Conservation (phyloP, 441 rosid genomes). For the Adansonia grandidieri region DNA sequence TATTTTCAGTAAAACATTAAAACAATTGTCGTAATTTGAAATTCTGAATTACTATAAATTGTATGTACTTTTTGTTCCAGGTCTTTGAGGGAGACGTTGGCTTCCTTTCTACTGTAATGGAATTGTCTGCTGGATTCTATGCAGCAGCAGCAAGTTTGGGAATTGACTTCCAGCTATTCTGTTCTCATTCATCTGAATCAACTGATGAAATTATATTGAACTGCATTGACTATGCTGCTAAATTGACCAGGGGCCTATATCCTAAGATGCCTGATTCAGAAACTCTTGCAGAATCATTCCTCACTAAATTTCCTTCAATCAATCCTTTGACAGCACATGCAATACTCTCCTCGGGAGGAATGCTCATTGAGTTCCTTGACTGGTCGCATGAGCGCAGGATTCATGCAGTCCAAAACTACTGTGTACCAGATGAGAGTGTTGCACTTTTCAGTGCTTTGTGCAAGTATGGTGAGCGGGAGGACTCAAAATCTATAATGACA, state of each 20-base stretch:
- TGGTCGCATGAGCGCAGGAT: slow-evolving; percentile 63
- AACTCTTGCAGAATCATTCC: slow-evolving; percentile 89
- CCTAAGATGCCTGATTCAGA: slow-evolving; percentile 88
- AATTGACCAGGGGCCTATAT: slow-evolving; percentile 46
- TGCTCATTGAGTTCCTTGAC: slow-evolving; percentile 71
- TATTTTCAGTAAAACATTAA: slow-evolving; percentile 7
- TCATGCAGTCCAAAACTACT: slow-evolving; percentile 53
- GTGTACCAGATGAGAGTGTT: slow-evolving; percentile 78
- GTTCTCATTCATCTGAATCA: slow-evolving; percentile 71
- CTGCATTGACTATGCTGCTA: slow-evolving; percentile 59
- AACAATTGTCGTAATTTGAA: slow-evolving; percentile 5
- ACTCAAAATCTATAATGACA: slow-evolving; percentile 89
- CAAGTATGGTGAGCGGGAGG: slow-evolving; percentile 87
- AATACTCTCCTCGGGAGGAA: slow-evolving; percentile 65
- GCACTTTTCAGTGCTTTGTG: slow-evolving; percentile 72
- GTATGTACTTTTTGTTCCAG: slow-evolving; percentile 39
- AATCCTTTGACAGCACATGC: slow-evolving; percentile 91
- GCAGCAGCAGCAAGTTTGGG: slow-evolving; percentile 97
- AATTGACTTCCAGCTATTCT: slow-evolving; percentile 82
- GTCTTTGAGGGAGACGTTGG: slow-evolving; percentile 71
- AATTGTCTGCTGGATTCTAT: slow-evolving; percentile 74
- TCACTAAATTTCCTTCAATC: slow-evolving; percentile 88
- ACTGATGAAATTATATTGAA: slow-evolving; percentile 76
- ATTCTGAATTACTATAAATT: slow-evolving; percentile 17
- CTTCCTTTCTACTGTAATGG: slow-evolving; percentile 66